Base-by-base conservation (phyloP, 768 basidiomycete genomes). In the Lactifluus piperatus region DNA sequence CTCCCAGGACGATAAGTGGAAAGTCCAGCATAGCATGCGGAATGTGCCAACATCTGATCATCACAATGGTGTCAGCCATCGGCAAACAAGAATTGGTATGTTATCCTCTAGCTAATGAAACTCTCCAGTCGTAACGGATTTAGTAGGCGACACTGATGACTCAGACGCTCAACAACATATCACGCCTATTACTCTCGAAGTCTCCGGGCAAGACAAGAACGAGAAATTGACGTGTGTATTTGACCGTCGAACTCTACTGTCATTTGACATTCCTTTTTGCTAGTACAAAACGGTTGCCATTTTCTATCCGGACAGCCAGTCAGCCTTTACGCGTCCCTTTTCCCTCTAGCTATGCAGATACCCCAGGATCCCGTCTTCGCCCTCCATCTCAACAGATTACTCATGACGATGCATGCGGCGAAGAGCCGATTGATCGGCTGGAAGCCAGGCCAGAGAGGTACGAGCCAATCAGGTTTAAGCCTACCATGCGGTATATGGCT, bases 1-100 rank as follows among this genome's bases (percentile, higher is more conserved):
- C 55, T 74, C 78, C 47, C 79, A 80, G 62, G 76, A 81, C 66
- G 81, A 86, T 36, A 56, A 22, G 26, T 59, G 41, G 52, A 54
- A 47, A 51, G 8, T 37, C 8, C 54, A 51, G 46, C 50, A 51
- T 41, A 51, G 50, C 45, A 30, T 48, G 16, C 58, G 63, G 51
- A 50, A 51, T 18, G 20, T 43, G 22, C 34, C 27, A 10, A 53
- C n/a, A 39, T 26, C 37, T 26, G 36, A 50, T 34, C 46, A 30
- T 7, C 3, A 24, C 2, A 56, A 39, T 43, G 13, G 22, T 32
- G 20, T 45, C n/a, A 14, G 32, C 49, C 16, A 51, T 4, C 54
- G 1, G 7, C 16, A 44, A 44, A 55, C 41, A 56, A 45, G 54
- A 47, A 44, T 34, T 47, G 54, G 59, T 56, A 56, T 36, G 36